Evolutionary conservation across 2,329 filamentous ascomycete genomes (phyloP), one percentile per base, ranked within the genome.

Genomic region (Alternaria infectoria): DNA sequence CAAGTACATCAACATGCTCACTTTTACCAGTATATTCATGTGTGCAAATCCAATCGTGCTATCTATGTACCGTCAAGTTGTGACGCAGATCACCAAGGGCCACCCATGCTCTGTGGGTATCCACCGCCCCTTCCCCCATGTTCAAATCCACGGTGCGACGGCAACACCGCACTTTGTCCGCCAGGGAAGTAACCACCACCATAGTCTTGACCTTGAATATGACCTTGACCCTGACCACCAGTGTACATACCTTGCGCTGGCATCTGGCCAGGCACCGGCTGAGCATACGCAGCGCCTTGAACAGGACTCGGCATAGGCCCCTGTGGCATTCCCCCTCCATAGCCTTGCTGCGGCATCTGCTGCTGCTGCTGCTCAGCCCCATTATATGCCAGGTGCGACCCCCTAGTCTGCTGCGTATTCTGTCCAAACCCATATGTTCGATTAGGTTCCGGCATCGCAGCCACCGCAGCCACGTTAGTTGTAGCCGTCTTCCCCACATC

Each of bases 41-140:
- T n/a, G n/a, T 6, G n/a, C 19, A 17, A n/a, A 17, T n/a, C 6
- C 19, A 52, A 40, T 8, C 13, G 9, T 6, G 3, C 11, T 13
- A n/a, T 6, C 23, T 17, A 25, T 52, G 1, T n/a, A 40, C 9
- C 13, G 15, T 17, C 9, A 9, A 15, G 9, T 52, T 23, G 32
- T 28, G 30, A 23, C 30, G 0, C 9, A 40, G 9, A 40, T 54
- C 23, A 61, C 57, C 65, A 65, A 46, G 55, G 50, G 2, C 57
- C 63, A n/a, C 59, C 66, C 60, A 64, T 68, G 15, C 47, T 61
- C 49, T 68, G 63, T 23, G 51, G 26, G 30, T 68, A 63, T 26
- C 17, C 51, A 2, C 46, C 57, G 25, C 51, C 57, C 19, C 36
- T 46, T 25, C 51, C 19, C 13, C 51, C 36, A 19, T 46, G n/a